phyloP scores from a whole-genome alignment of 2,329 filamentous ascomycete genomes.

The Cladosporium sp. region DNA sequence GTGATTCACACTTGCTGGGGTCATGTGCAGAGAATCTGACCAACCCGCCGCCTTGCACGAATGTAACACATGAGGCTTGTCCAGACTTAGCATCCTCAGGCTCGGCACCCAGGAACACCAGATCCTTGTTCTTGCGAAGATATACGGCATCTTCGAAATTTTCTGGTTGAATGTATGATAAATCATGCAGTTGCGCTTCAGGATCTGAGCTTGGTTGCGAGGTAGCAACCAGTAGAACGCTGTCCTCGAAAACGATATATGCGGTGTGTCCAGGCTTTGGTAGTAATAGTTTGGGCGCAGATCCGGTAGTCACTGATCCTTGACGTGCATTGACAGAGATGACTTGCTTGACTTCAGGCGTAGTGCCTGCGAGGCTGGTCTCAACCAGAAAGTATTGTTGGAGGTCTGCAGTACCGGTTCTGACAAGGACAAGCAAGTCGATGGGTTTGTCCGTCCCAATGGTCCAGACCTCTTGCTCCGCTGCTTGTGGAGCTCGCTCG shows the following conservation, averaged over 20 bases:
- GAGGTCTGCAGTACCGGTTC: conserved; percentile 29
- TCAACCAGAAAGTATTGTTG: conserved; percentile 73
- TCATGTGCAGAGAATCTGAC: conserved; percentile 52
- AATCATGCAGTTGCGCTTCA: conserved; percentile 68
- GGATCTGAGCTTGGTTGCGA: conserved; percentile 60
- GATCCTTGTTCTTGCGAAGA: conserved; percentile 55
- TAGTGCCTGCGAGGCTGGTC: conserved; percentile 55
- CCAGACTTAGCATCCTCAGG: conserved; percentile 41
- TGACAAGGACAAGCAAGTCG: conserved; percentile 28
- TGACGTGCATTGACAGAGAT: conserved; percentile 4
- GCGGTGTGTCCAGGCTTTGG: conserved; percentile 76
- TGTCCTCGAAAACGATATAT: conserved; percentile 74
- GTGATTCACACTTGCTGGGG: conserved; percentile 51
- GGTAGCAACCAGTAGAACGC: conserved; percentile 73
- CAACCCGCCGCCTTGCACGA: conserved; percentile 56
- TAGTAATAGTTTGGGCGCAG: conserved; percentile 63
- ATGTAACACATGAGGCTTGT: conserved; percentile 43
- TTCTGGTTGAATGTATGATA: conserved; percentile 59
- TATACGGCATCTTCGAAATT: conserved; percentile 85
- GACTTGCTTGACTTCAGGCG: conserved; percentile 50
- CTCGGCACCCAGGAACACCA: conserved; percentile 48
- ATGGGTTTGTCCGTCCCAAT: conserved; percentile 23
- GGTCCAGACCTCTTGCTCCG: conserved; percentile 20
- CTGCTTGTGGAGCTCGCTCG: conserved; percentile 36
- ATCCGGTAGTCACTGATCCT: background rate